These are phyloP conservation scores for Oenanthe javanica DNA, from an alignment of 140 eudicot genomes.

Conservation along the genomic window DNA sequence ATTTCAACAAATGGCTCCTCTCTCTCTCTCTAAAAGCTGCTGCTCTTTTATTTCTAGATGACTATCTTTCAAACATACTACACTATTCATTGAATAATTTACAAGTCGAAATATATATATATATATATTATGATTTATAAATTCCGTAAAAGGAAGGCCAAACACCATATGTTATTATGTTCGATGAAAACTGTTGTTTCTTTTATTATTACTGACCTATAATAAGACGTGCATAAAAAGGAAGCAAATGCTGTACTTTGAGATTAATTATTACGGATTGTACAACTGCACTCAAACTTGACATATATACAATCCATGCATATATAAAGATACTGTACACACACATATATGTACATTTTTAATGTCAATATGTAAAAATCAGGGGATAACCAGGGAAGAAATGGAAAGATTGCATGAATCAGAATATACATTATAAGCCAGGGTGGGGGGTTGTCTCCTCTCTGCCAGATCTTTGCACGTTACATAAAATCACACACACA, in stretches of 20 bases:
- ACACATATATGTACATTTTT: not conserved
- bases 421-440: slow-evolving; percentile 28
- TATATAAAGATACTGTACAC: not conserved
- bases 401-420: slow-evolving; percentile 14
- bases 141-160: too few relatives aligned
- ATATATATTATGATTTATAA: too few relatives aligned
- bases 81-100: too few relatives aligned
- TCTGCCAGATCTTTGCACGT: slow-evolving; percentile 83
- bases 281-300: not conserved
- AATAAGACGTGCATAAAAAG: not conserved
- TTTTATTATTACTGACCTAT: too few relatives aligned
- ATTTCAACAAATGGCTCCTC: too few relatives aligned
- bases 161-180: too few relatives aligned
- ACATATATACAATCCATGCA: not conserved
- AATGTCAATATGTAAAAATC: not conserved
- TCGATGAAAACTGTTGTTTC: too few relatives aligned
- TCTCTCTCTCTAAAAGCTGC: too few relatives aligned
- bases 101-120: too few relatives aligned
- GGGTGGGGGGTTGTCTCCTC: slow-evolving; percentile 52
- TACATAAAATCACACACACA: slow-evolving; percentile 17
- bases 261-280: not conserved
- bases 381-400: slow-evolving; percentile 1
- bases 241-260: not conserved
- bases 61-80: too few relatives aligned
- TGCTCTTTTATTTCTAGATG: too few relatives aligned